These are phyloP conservation scores for Platismatia glauca DNA, from an alignment of 495 filamentous ascomycete species.

Conservation along the genomic window DNA sequence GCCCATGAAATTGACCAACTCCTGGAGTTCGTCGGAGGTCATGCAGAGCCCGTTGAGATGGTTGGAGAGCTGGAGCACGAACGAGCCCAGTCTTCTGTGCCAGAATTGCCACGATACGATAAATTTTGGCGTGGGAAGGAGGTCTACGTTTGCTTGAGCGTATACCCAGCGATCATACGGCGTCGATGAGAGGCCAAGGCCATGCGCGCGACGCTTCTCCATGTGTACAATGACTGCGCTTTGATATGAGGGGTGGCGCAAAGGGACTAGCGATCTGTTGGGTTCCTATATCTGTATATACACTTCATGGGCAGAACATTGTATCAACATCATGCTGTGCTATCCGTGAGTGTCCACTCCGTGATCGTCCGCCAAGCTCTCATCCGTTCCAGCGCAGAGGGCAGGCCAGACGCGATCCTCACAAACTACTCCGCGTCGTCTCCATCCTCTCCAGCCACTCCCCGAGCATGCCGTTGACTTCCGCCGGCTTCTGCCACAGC, in stretches of 20 bases:
- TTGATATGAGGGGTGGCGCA: not conserved
- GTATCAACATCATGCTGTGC: not conserved
- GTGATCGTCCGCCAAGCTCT: not conserved
- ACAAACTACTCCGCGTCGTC: slow-evolving; percentile 15
- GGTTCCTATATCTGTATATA: not conserved
- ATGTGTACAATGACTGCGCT: not conserved
- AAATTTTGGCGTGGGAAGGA: slow-evolving; percentile 2
- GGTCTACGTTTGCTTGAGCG: slow-evolving; percentile 10
- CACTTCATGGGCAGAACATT: not conserved
- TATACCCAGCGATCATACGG: not conserved
- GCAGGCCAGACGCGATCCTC: not conserved
- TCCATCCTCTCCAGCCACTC: slow-evolving; percentile 40
- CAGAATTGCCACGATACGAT: slow-evolving; percentile 15
- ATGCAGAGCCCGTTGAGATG: slow-evolving; percentile 8
- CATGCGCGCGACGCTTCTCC: not conserved
- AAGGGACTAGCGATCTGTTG: not conserved
- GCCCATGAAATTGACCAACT: not conserved
- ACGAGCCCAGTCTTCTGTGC: slow-evolving; percentile 13
- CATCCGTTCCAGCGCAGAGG: not conserved
- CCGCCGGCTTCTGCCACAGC: slow-evolving; percentile 52
- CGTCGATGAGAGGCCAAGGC: not conserved
- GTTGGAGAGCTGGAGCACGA: slow-evolving; percentile 20
- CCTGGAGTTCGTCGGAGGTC: not conserved
- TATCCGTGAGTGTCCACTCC: not conserved
- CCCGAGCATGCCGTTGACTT: slow-evolving; percentile 42